phyloP scores from a whole-genome alignment of 306 rosid genomes.

The Crotalaria pallida region DNA sequence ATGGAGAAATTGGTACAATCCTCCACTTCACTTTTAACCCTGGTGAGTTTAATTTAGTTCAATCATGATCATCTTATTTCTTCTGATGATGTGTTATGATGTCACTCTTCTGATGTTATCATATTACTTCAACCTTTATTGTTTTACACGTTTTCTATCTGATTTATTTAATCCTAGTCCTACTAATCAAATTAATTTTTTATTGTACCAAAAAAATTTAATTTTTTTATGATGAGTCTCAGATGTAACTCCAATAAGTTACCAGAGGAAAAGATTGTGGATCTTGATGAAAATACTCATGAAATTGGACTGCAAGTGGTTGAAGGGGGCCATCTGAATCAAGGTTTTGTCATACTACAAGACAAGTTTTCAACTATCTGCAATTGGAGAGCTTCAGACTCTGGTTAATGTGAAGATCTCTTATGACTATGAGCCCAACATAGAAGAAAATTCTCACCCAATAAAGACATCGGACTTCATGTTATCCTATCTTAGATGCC shows the following conservation, averaged over 20 bases:
- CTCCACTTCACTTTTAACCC: conserved; percentile 38
- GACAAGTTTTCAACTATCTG: conserved; percentile 36
- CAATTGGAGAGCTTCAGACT: conserved; percentile 26
- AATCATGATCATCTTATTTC: no score
- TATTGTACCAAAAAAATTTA: no score
- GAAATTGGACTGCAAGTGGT: conserved; percentile 41
- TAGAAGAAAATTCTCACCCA: conserved; percentile 14
- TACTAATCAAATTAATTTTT: neutral
- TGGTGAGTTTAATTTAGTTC: conserved; percentile 27
- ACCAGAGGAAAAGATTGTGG: conserved; percentile 48
- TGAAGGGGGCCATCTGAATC: conserved; percentile 46
- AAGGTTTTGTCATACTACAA: conserved; percentile 45
- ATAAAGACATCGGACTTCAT: conserved; percentile 14
- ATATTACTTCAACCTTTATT: neutral
- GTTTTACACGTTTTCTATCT: neutral
- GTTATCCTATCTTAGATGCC: neutral
- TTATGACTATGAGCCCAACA: conserved; percentile 29
- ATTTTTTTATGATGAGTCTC: neutral
- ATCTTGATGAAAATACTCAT: conserved; percentile 37
- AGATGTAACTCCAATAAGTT: conserved; percentile 19
- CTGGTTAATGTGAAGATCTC: conserved; percentile 40
- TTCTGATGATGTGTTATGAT: no score
- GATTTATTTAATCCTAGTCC: neutral
- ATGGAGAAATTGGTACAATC: conserved; percentile 50
- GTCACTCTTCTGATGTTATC: neutral